Evolutionary conservation across 1,284 basidiomycete species (phyloP), one percentile per base, ranked within the genome.

Genomic region (Golubevia pallescens): DNA sequence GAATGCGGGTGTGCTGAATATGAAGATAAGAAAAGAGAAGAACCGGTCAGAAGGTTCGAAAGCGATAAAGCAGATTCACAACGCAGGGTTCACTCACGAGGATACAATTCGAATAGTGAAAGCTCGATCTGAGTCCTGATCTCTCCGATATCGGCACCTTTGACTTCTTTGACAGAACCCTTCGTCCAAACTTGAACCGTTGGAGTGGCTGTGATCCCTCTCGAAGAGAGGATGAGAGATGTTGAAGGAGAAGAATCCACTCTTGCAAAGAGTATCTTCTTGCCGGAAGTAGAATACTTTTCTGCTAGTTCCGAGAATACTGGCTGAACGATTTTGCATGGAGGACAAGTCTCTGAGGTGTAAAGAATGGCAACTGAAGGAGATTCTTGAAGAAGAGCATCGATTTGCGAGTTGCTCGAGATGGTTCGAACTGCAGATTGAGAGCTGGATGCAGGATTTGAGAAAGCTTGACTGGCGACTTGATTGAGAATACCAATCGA

Each of bases 1-100:
- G 88, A 87, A 79, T 95, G 94, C 0, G 91, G 90, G 75, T 96
- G 94, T 1, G 92, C 91, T 93, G 81, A n/a, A n/a, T n/a, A n/a
- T n/a, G n/a, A n/a, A n/a, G n/a, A n/a, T n/a, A n/a, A n/a, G n/a
- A n/a, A n/a, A n/a, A n/a, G n/a, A n/a, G 62, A 77, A 71, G 73
- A 77, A 81, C 4, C 56, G 23, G 16, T 53, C 14, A 34, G 58
- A 20, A 38, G 21, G n/a, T 10, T 19, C 57, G 2, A 23, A 32
- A 2, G 23, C 2, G 3, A 52, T 16, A 56, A 38, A 20, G 38
- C 1, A 59, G 51, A 56, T 51, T 23, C 62, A 28, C n/a, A n/a
- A n/a, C n/a, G n/a, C n/a, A n/a, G 8, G 21, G n/a, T 57, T 16
- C 19, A 88, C 92, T 54, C 79, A 93, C 92, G 91, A 68, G 92